These are phyloP conservation scores for Tremella yokohamensis DNA, from an alignment of 768 basidiomycete species.

Conservation along the genomic window DNA sequence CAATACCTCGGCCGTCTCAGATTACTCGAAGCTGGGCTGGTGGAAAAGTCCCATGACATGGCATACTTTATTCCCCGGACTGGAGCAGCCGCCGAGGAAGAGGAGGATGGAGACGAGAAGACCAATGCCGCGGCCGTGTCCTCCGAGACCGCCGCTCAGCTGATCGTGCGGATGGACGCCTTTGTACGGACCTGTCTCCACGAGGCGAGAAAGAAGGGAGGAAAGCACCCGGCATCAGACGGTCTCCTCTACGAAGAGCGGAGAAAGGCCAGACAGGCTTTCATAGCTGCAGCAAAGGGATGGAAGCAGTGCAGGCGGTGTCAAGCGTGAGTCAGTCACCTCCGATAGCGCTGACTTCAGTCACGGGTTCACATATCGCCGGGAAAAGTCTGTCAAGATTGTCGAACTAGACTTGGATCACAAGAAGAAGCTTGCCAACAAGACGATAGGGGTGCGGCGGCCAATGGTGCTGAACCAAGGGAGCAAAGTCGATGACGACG, in stretches of 20 bases:
- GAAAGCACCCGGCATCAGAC: conserved; percentile 76
- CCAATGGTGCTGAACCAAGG: conserved; percentile 65
- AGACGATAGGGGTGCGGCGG: conserved; percentile 60
- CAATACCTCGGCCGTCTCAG: conserved; percentile 83
- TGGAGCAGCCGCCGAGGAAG: conserved; percentile 54
- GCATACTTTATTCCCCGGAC: conserved; percentile 57
- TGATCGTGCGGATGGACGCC: conserved; percentile 41
- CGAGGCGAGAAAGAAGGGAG: conserved; percentile 51
- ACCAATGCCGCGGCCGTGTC: conserved; percentile 19
- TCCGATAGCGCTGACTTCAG: conserved; percentile 52
- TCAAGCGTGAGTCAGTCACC: conserved; percentile 62
- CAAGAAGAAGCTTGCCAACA: conserved; percentile 69
- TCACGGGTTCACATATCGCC: conserved; percentile 78
- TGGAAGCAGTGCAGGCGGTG: conserved; percentile 69
- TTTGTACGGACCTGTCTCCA: conserved; percentile 33
- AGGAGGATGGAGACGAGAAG: conserved; percentile 52
- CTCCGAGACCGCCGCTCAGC: conserved; percentile 41
- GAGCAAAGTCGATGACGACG: conserved; percentile 17
- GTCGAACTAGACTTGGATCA: conserved; percentile 83
- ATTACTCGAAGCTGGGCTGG: conserved; percentile 80
- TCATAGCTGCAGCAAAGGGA: conserved; percentile 57
- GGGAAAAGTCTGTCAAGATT: conserved; percentile 88
- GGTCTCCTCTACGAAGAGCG: conserved; percentile 79
- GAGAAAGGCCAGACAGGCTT: conserved; percentile 72
- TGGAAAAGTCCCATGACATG: conserved; percentile 72